Evolutionary conservation across 2,329 filamentous ascomycete species (phyloP), one percentile per base, ranked within the genome.

Genomic region (Nigrospora osmanthi): DNA sequence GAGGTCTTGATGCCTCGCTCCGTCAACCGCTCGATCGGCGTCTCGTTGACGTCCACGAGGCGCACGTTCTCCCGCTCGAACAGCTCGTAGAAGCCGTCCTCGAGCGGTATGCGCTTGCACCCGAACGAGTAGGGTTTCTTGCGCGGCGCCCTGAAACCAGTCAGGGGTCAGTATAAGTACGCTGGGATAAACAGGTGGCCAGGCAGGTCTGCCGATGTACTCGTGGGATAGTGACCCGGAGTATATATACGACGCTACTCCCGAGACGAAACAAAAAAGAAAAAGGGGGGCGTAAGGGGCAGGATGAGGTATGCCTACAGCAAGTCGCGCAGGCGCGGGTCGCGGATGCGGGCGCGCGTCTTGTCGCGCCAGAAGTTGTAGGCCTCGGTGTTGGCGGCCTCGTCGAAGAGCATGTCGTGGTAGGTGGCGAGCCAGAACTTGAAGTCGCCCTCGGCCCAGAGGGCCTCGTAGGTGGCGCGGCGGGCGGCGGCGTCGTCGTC

Each of bases 281-380:
- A 23, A 7, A 7, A n/a, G n/a, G 23, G 23, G 9, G 23, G 5
- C 5, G 23, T 4, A 7, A 10, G 6, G 23, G 23, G 23, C 5
- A 28, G 6, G 23, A 28, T n/a, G n/a, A n/a, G n/a, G 19, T 23
- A 23, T 6, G 19, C 23, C 10, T 10, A 28, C 23, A 80, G 62
- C 3, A 78, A 46, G 12, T 76, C 70, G 11, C 65, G 59, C 46
- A 68, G 65, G 14, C 58, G 58, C 0, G 73, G 65, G 40, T 80
- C 71, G 0, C 62, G 59, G 40, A 81, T 66, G 2, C 75, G 66
- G 11, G 58, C 60, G 0, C 73, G 64, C 0, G 68, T 68, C 54
- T 75, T 76, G 44, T 65, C 63, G 3, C 62, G 62, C 71, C 75
- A 79, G 53, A 78, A 80, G 3, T 70, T 60, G 52, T 78, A 80